phyloP scores from a whole-genome alignment of 75 land plant species.

The Picea sitchensis region DNA sequence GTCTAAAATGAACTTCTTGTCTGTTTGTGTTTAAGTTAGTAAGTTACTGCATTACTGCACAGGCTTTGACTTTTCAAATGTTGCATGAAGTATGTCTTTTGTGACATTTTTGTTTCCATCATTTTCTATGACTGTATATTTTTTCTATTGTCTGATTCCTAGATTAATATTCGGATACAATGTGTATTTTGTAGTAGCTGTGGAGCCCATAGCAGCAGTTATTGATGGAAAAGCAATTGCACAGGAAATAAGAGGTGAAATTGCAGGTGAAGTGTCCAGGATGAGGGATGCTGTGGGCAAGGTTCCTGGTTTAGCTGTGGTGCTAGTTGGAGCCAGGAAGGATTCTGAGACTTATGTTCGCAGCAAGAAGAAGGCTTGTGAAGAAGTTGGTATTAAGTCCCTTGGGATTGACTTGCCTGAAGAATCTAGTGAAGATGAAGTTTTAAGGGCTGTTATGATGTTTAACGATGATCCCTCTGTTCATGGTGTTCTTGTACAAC shows the following conservation, averaged over 20 bases:
- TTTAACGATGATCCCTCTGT: constrained; percentile 70
- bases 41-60: not conserved
- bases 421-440: constrained; percentile 60
- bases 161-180: not conserved
- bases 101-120: not conserved
- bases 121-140: not conserved
- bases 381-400: constrained; percentile 80
- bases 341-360: constrained; percentile 83
- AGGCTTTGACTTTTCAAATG: not conserved
- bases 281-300: constrained; percentile 63
- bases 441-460: constrained; percentile 33
- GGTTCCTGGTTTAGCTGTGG: constrained; percentile 91
- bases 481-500: constrained; percentile 88
- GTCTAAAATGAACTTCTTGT: too few species aligned
- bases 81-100: not conserved
- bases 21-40: not conserved
- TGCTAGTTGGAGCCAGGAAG: constrained; percentile 76
- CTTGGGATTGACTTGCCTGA: constrained; percentile 55
- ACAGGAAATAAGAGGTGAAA: constrained; percentile 51
- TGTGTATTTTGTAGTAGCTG: not conserved
- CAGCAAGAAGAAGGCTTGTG: constrained; percentile 75
- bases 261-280: constrained; percentile 65
- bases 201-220: constrained; percentile 23
- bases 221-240: constrained; percentile 90
- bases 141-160: not conserved